Base-by-base conservation (phyloP, 352 stramenopile species). In the Peronospora tabacina region DNA sequence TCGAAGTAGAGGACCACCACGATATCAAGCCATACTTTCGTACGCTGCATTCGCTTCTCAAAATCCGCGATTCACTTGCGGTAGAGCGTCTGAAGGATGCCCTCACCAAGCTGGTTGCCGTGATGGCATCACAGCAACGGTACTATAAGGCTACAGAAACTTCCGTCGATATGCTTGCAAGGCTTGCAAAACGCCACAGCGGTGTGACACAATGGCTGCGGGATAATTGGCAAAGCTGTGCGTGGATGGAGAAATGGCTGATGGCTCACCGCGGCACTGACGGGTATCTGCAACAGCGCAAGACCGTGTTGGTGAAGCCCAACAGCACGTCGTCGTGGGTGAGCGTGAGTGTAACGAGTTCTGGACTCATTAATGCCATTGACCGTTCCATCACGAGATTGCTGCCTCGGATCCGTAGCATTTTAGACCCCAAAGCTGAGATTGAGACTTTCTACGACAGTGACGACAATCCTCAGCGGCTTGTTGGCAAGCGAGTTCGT, bases 1-100 rank as follows among this genome's bases (percentile, higher is more conserved):
- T 95, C 11, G 75, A 92, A 49, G 55, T 60, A 22, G 72, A 90
- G 43, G 82, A 95, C 49, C 77, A 93, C 45, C 76, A 93, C 24
- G 81, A 92, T 35, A 68, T 95, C 39, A 95, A 95, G 39, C 63
- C 82, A n/a, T 93, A 86, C 37, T 93, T 95, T 49, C 84, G 84
- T 10, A 87, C 80, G n/a, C 49, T 95, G 5, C 88, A 85, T 30
- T 72, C 80, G 44, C 46, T 94, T 9, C 55, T 92, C 15, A 90
- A 89, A 51, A 68, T 91, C 22, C 72, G 76, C 11, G 82, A 93
- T 58, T 84, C 72, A 9, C 59, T 92, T 7, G 60, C 74, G 9
- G 40, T 24, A 2, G 73, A 87, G 44, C 80, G 84, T 11, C 42
- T 94, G 12, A 68, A 49, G 2, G 80, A 90, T 28, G 70, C 65